Conservation (phyloP, 2,329 filamentous ascomycete genomes). For the Botryotinia globosa region DNA sequence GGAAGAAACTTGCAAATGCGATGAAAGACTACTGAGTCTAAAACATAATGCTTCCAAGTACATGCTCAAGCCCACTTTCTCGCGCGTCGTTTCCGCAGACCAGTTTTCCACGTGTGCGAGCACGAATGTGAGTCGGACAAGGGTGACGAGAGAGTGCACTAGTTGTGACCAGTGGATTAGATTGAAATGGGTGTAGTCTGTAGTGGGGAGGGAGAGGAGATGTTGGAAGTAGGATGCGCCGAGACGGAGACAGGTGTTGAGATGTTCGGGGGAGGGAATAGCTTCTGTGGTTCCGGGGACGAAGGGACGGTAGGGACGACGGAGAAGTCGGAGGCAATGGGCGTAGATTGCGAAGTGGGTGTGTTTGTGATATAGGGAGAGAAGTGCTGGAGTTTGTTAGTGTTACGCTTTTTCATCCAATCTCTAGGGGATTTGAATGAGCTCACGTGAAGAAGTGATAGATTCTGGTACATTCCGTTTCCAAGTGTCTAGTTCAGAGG, state of each 20-base stretch:
- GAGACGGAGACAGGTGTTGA: conserved; percentile 8
- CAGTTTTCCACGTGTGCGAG: conserved; percentile 31
- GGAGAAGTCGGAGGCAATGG: conserved; percentile 31
- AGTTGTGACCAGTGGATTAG: conserved; percentile 28
- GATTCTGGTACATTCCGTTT: conserved; percentile 23
- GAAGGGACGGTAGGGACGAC: conserved; percentile 27
- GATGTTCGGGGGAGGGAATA: conserved; percentile 1
- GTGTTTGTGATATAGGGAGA: conserved; percentile 27
- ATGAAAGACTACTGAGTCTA: conserved; percentile 28
- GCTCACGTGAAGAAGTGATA: conserved; percentile 27
- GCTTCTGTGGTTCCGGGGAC: conserved; percentile 12
- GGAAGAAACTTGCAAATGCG: neutral
- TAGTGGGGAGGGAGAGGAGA: conserved; percentile 31
- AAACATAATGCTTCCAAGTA: conserved; percentile 36
- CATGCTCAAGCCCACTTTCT: conserved; percentile 32
- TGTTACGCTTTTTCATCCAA: neutral
- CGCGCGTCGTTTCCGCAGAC: conserved; percentile 29
- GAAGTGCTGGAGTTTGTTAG: conserved; percentile 23
- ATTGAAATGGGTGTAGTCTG: conserved; percentile 28
- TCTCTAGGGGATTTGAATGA: no score
- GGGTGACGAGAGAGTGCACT: conserved; percentile 28
- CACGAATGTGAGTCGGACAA: conserved; percentile 33
- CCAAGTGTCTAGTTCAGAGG: conserved; percentile 32
- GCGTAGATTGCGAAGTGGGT: conserved; percentile 29
- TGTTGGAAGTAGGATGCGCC: conserved; percentile 32